These are phyloP conservation scores for Zygoascus meyerae DNA, from an alignment of 1,139 yeast genomes.

Conservation along the genomic window DNA sequence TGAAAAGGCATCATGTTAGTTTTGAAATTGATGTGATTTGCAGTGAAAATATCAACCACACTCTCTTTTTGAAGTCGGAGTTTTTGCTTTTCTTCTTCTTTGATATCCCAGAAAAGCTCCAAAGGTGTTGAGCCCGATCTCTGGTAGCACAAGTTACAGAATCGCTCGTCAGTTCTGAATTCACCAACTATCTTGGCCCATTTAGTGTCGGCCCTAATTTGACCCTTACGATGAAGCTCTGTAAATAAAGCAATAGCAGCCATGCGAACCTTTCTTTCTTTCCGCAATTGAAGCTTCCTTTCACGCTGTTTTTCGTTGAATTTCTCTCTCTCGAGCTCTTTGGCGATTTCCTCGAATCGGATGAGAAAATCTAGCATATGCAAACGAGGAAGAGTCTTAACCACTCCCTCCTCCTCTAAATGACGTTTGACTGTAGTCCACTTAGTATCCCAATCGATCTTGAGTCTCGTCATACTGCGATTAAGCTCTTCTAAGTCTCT, in stretches of 20 bases:
- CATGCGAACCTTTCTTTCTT: constrained; percentile 63
- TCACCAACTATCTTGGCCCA: constrained; percentile 54
- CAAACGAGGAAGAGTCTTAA: constrained; percentile 51
- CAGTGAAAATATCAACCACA: constrained; percentile 47
- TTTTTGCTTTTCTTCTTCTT: constrained; percentile 56
- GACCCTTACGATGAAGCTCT: constrained; percentile 35
- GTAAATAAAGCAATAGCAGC: constrained; percentile 47
- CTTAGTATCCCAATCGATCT: constrained; percentile 28
- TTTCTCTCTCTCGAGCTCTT: constrained; percentile 38
- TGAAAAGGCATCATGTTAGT: constrained; percentile 20
- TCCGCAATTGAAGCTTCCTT: constrained; percentile 39
- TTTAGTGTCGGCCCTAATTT: constrained; percentile 49
- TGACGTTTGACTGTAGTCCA: constrained; percentile 45
- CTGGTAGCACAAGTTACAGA: constrained; percentile 62
- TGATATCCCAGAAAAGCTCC: constrained; percentile 71
- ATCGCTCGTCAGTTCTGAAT: constrained; percentile 54
- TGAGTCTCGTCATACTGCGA: constrained; percentile 29
- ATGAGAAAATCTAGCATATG: constrained; percentile 55
- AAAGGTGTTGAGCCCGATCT: constrained; percentile 67
- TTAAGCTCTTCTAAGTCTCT: constrained; percentile 23
- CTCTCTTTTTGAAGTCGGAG: constrained; percentile 57
- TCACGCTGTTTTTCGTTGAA: constrained; percentile 36
- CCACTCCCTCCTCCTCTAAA: constrained; percentile 46
- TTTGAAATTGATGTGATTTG: constrained; percentile 20
- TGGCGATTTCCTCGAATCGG: constrained; percentile 47